These are phyloP conservation scores for Cylindrotheca closterium DNA, from an alignment of 108 stramenopile genomes.

Conservation along the genomic window DNA sequence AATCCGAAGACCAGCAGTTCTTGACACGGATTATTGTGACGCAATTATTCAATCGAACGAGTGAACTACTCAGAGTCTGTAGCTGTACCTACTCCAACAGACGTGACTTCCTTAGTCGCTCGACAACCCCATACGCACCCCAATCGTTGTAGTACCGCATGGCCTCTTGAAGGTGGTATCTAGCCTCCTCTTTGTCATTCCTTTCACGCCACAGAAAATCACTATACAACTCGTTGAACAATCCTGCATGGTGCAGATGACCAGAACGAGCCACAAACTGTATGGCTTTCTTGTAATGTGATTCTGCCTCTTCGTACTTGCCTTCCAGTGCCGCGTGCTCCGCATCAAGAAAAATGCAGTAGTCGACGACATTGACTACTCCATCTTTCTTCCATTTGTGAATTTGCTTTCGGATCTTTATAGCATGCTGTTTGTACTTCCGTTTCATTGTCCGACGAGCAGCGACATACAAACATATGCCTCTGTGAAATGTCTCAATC, in stretches of 20 bases:
- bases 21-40: too few relatives aligned
- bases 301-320: background rate
- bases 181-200: background rate
- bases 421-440: slow-evolving; percentile 8
- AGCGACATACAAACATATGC: slow-evolving; percentile 20
- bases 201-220: background rate
- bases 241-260: slow-evolving; percentile 16
- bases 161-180: slow-evolving; percentile 7
- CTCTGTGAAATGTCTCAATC: slow-evolving; percentile 9
- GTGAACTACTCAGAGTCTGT: too few relatives aligned
- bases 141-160: too few relatives aligned
- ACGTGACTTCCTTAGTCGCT: too few relatives aligned
- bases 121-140: too few relatives aligned
- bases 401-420: slow-evolving; percentile 3
- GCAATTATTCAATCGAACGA: too few relatives aligned
- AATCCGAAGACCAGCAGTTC: too few relatives aligned
- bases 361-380: slow-evolving; percentile 10
- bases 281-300: slow-evolving; percentile 9
- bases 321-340: slow-evolving; percentile 13
- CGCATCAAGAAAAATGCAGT: slow-evolving; percentile 12
- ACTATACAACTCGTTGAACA: slow-evolving; percentile 16
- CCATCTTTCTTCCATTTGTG: slow-evolving; percentile 15
- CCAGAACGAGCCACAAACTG: slow-evolving; percentile 10
- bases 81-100: too few relatives aligned
- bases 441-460: slow-evolving; percentile 10